Conservation (phyloP, 257 asterid species). For the Solanum virginianum region DNA sequence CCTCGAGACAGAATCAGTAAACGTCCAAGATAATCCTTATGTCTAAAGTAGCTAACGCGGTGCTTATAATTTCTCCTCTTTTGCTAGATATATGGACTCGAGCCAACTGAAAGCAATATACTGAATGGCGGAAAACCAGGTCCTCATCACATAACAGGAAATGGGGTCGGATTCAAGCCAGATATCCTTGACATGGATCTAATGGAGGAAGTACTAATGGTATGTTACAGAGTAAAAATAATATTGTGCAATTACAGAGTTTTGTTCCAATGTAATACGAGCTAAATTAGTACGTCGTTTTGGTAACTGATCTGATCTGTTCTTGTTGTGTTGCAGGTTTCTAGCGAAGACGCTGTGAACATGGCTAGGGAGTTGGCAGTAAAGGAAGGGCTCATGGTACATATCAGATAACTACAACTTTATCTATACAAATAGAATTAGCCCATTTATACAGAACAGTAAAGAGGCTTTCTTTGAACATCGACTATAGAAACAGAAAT, state of each 20-base stretch:
- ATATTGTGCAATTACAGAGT: neutral
- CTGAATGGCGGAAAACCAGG: conserved; percentile 99
- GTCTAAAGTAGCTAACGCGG: neutral
- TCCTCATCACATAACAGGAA: conserved; percentile 98
- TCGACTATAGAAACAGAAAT: neutral
- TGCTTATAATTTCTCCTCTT: neutral
- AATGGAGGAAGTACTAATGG: conserved; percentile 97
- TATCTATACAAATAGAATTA: neutral
- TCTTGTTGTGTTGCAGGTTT: conserved; percentile 36
- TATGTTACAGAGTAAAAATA: neutral
- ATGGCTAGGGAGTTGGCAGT: conserved; percentile 90
- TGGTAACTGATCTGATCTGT: neutral
- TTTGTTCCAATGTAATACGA: neutral
- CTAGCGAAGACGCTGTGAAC: conserved; percentile 80
- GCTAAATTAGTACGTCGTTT: neutral
- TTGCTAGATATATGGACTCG: conserved; percentile 77
- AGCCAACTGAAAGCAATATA: conserved; percentile 84
- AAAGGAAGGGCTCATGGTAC: conserved; percentile 92
- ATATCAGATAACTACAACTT: neutral
- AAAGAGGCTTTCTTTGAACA: neutral
- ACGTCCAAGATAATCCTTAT: neutral
- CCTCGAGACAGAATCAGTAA: neutral
- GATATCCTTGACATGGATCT: conserved; percentile 94
- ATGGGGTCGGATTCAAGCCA: conserved; percentile 98
- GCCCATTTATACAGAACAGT: neutral